Evolutionary conservation across 1,139 yeast genomes (phyloP), one percentile per base, ranked within the genome.

Genomic region (Pichia sp.): DNA sequence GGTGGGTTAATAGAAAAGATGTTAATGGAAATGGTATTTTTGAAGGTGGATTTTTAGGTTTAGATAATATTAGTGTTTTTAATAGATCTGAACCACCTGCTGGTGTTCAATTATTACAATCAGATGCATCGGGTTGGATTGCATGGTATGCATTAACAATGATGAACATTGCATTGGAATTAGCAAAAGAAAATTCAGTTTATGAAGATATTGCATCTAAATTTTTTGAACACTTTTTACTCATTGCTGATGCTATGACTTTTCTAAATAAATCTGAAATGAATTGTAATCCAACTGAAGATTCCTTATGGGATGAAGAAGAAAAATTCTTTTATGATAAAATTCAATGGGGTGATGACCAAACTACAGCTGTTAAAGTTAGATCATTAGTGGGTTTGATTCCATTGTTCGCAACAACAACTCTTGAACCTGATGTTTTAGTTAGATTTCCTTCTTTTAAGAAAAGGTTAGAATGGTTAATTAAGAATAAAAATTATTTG

Each of bases 121-220:
- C 97, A 1, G 97, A 90, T 64, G 87, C 96, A 28, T 90, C 97
- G 7, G 97, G 97, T 37, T 90, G 97, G 97, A 87, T 90, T 95
- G 97, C 96, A 0, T 90, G 92, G 68, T 90, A 82, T 67, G 80
- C 87, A 34, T 70, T 90, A 55, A 95, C 87, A 62, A 89, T 90
- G 97, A 74, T 90, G 64, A 90, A 89, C 62, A 90, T 90, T 61
- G 94, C 97, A 0, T 74, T 90, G 55, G 97, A 90, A 64, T 74
- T 90, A 57, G 86, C 97, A 30, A 87, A 86, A 62, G 79, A 84
- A 41, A 81, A 89, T 54, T 82, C 89, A 0, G 95, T 87, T 24
- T 90, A 90, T 65, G 97, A 90, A 66, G 94, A 89, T 62, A 87
- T 89, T 65, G 97, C 97, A 2, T 84, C 95, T 45, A 90, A 90